Conservation (phyloP, 2,329 filamentous ascomycete species). For the Xylaria sp. region DNA sequence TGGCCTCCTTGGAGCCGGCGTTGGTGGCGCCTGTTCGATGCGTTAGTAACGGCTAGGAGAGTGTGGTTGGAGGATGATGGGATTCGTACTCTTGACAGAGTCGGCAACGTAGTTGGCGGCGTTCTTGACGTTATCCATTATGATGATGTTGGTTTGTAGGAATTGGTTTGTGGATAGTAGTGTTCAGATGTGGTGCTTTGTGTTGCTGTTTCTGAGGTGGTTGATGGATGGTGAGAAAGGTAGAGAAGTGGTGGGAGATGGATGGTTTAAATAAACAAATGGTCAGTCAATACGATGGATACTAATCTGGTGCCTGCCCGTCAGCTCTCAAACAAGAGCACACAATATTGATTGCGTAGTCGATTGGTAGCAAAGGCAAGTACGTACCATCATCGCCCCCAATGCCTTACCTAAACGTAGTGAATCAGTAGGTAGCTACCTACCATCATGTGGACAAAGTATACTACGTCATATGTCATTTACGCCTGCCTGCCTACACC, state of each 20-base stretch:
- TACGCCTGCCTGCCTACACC: slow-evolving; percentile 12
- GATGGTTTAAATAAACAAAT: slow-evolving; percentile 43
- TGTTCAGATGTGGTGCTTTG: background rate
- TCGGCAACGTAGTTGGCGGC: slow-evolving; percentile 76
- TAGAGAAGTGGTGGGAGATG: slow-evolving; percentile 27
- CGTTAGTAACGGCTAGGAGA: slow-evolving; percentile 21
- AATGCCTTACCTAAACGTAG: background rate
- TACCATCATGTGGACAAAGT: slow-evolving; percentile 15
- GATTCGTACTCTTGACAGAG: slow-evolving; percentile 62
- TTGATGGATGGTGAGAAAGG: background rate
- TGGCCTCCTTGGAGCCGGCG: slow-evolving; percentile 73
- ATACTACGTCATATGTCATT: slow-evolving; percentile 33
- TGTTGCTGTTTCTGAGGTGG: slow-evolving; percentile 21
- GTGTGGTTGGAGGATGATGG: background rate
- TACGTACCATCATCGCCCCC: slow-evolving; percentile 11
- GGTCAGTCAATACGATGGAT: background rate
- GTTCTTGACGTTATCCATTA: slow-evolving; percentile 68
- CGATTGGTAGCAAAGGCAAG: background rate
- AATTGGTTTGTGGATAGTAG: slow-evolving; percentile 25
- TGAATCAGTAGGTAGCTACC: background rate
- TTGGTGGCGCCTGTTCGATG: slow-evolving; percentile 53
- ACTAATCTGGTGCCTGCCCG: slow-evolving; percentile 15
- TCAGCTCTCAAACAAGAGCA: background rate
- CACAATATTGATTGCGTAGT: background rate
- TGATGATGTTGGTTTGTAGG: slow-evolving; percentile 44